These are phyloP conservation scores for Lobosporangium transversale DNA, from an alignment of 192 early-diverging fungal species.

Conservation along the genomic window DNA sequence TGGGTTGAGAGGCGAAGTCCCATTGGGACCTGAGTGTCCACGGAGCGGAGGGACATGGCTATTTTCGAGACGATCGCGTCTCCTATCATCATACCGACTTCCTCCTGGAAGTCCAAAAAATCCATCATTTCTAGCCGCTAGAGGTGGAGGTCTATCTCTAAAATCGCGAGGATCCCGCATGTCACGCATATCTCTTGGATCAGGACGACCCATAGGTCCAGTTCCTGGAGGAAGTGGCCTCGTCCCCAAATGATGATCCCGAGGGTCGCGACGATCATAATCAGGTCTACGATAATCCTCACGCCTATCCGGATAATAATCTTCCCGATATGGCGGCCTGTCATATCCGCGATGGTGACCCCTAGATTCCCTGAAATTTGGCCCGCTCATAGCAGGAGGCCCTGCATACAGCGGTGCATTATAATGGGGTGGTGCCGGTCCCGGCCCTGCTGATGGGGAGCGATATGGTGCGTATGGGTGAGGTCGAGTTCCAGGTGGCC, in stretches of 20 bases:
- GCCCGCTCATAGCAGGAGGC: constrained; percentile 28
- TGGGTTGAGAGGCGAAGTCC: constrained; percentile 33
- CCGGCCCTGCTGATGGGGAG: constrained; percentile 3
- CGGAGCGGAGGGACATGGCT: constrained; percentile 41
- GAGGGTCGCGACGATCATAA: constrained; percentile 51
- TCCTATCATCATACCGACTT: constrained; percentile 47
- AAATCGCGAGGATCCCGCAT: constrained; percentile 28
- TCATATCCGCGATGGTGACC: constrained; percentile 55
- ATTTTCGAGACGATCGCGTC: constrained; percentile 36
- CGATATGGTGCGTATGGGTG: constrained; percentile 36
- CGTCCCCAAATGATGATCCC: constrained; percentile 23
- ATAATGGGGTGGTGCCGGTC: constrained; percentile 21
- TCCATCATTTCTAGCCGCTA: constrained; percentile 33
- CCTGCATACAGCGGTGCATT: constrained; percentile 47
- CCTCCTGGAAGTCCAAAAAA: constrained; percentile 22
- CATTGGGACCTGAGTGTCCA: constrained; percentile 34
- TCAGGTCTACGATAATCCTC: constrained; percentile 53
- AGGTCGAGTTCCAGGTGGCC: constrained; percentile 29
- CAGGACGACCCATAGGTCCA: constrained; percentile 31
- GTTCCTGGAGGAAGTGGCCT: constrained; percentile 24
- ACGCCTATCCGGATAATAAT: constrained; percentile 56
- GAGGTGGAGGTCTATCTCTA: constrained; percentile 46
- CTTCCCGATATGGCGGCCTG: constrained; percentile 50
- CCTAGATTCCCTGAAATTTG: constrained; percentile 37
- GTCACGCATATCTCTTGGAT: constrained; percentile 31